Evolutionary conservation across 192 early-diverging fungal genomes (phyloP), one percentile per base, ranked within the genome.

Genomic region (Helicostylum pulchrum): DNA sequence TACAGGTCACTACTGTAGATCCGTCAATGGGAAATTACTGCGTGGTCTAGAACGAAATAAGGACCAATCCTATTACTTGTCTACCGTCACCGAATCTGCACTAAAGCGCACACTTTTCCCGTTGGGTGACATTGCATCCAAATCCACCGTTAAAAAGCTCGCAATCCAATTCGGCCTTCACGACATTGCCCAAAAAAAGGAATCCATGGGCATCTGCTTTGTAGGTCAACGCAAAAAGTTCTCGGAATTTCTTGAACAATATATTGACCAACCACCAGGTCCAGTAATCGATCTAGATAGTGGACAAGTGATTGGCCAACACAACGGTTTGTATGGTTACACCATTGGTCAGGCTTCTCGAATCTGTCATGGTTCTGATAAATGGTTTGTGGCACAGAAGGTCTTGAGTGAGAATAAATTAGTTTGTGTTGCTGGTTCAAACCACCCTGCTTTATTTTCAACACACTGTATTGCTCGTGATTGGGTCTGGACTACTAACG

Each of bases 151-250:
- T 21, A 92, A 94, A 51, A 34, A 64, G 11, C 69, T 94, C 21
- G 96, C 94, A 0, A 17, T 59, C 1, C 64, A 77, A 12, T 45
- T 72, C 4, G 78, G 82, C 1, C 75, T 98, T 12, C 52, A 66
- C 3, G 86, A 80, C 1, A 85, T 87, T 0, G 78, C 86, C 0
- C 77, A 76, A 36, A 90, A 92, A 72, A 78, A 75, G 52, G 96
- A 98, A 70, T 94, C 91, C 67, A 95, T 95, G 92, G 96, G 96
- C 0, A 93, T 98, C 17, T 98, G 96, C 60, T 96, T 98, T 83
- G 86, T 98, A 3, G 94, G 94, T 6, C 87, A 94, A 64, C 80
- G 87, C 2, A 77, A 77, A 1, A 70, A 73, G 26, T 98, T 94
- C 75, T 80, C 87, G 5, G 80, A 86, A 15, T 96, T 98, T 62